These are phyloP conservation scores for Xanthoparmelia taractica DNA, from an alignment of 495 filamentous ascomycete genomes.

Conservation along the genomic window DNA sequence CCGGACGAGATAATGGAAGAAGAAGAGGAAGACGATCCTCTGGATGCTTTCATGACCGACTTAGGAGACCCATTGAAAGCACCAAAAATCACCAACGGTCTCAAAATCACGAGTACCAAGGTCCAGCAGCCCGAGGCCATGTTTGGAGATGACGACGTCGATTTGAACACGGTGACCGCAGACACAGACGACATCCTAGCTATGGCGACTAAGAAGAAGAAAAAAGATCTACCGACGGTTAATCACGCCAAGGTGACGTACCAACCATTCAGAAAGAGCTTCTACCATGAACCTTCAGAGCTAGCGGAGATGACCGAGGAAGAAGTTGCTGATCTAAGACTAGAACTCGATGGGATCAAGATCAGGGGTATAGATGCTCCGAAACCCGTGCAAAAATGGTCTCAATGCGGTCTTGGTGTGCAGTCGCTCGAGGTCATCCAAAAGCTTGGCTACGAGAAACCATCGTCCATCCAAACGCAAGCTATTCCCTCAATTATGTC, in stretches of 20 bases:
- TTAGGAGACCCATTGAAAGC: constrained; percentile 50
- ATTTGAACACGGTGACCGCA: constrained; percentile 58
- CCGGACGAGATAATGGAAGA: constrained; percentile 37
- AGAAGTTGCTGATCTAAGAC: constrained; percentile 69
- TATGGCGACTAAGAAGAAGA: constrained; percentile 87
- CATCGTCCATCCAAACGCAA: constrained; percentile 91
- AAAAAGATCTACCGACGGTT: constrained; percentile 84
- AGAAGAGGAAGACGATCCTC: constrained; percentile 77
- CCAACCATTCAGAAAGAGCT: constrained; percentile 80
- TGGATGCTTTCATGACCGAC: constrained; percentile 92
- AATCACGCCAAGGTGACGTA: constrained; percentile 81
- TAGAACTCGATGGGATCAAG: constrained; percentile 93
- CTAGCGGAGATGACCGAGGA: constrained; percentile 76
- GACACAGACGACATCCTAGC: constrained; percentile 79
- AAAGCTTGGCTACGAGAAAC: constrained; percentile 73
- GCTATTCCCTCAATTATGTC: constrained; percentile 95
- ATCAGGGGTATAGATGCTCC: constrained; percentile 78
- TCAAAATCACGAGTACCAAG: constrained; percentile 42
- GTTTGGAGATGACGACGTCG: constrained; percentile 74
- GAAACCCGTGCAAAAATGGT: constrained; percentile 93
- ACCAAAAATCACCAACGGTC: constrained; percentile 33
- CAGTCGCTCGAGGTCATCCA: constrained; percentile 85
- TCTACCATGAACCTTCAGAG: constrained; percentile 86
- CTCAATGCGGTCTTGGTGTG: constrained; percentile 81
- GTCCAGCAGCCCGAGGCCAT: constrained; percentile 69